A percentile compares a stretch with the other conserved stretches of the same genome.
These are phyloP conservation scores for Boletus vinaceobasis DNA, from an alignment of 768 basidiomycete species.

Conservation along the genomic window DNA sequence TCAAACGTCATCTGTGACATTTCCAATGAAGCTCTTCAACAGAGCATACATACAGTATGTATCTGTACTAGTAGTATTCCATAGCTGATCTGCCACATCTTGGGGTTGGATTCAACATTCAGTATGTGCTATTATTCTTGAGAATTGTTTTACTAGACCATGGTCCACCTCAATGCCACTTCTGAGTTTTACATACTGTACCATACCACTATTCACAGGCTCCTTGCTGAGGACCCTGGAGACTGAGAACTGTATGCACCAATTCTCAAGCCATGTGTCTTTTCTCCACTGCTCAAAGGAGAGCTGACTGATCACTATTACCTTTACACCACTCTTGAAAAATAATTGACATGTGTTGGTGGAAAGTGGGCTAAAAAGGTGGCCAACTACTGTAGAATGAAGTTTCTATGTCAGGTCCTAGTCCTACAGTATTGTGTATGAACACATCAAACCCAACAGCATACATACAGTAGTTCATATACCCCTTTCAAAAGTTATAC, in stretches of 20 bases:
- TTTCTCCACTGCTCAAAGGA: slow-evolving; percentile 8
- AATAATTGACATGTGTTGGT: slow-evolving; percentile 16
- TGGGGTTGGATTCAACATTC: too few species aligned
- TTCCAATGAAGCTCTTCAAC: too few species aligned
- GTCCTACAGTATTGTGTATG: neutral
- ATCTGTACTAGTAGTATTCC: too few species aligned
- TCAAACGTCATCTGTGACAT: too few species aligned
- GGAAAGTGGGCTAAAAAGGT: slow-evolving; percentile 19
- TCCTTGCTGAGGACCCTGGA: slow-evolving; percentile 3
- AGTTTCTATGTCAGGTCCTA: neutral
- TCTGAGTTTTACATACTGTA: too few species aligned
- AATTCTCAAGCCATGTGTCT: neutral
- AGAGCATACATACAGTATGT: too few species aligned
- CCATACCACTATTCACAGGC: neutral
- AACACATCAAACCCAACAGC: neutral
- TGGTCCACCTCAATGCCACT: neutral
- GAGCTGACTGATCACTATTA: slow-evolving; percentile 15
- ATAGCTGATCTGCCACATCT: too few species aligned
- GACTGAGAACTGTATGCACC: neutral
- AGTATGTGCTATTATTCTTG: too few species aligned
- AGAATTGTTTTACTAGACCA: too few species aligned
- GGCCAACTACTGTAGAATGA: neutral
- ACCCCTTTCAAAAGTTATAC: neutral
- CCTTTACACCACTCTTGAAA: fast-evolving
- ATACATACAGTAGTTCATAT: neutral